Conservation (phyloP, 78 protist genomes). For the Capsaspora owczarzaki region DNA sequence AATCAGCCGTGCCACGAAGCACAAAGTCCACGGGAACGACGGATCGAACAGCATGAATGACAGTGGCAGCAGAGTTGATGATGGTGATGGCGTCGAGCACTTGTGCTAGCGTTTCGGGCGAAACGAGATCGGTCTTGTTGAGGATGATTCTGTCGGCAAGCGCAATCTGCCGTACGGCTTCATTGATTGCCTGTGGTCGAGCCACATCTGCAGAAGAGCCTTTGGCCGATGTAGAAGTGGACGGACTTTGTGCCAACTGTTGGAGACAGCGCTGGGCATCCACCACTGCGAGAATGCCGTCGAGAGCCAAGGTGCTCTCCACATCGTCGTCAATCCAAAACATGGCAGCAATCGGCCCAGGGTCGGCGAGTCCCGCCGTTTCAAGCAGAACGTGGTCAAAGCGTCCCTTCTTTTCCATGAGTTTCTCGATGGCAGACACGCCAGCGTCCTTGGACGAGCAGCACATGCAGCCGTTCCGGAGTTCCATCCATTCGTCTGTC, state of each 20-base stretch:
- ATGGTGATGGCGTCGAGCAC: too few species aligned
- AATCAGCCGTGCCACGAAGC: too few species aligned
- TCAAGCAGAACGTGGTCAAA: slow-evolving; percentile 62
- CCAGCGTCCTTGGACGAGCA: slow-evolving; percentile 39
- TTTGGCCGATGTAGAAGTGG: too few species aligned
- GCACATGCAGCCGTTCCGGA: slow-evolving; percentile 53
- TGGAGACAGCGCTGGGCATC: not conserved
- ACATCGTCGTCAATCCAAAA: slow-evolving; percentile 53
- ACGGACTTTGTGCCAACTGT: not conserved
- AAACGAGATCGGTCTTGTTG: too few species aligned
- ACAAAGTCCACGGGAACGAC: too few species aligned
- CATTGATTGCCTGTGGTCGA: not conserved
- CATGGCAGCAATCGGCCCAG: slow-evolving; percentile 38
- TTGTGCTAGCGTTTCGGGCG: too few species aligned
- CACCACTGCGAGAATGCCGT: slow-evolving; percentile 24
- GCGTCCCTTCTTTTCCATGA: slow-evolving; percentile 26
- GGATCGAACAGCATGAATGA: too few species aligned
- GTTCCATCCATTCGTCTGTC: slow-evolving; percentile 48
- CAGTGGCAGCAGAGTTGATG: too few species aligned
- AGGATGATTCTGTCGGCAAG: not conserved
- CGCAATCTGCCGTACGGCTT: not conserved
- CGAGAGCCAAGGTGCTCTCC: slow-evolving; percentile 12
- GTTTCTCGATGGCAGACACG: slow-evolving; percentile 40
- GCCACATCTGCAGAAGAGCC: too few species aligned
- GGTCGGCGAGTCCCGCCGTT: slow-evolving; percentile 66